Conservation (phyloP, 352 stramenopile genomes). For the Globisporangium cylindrosporum region DNA sequence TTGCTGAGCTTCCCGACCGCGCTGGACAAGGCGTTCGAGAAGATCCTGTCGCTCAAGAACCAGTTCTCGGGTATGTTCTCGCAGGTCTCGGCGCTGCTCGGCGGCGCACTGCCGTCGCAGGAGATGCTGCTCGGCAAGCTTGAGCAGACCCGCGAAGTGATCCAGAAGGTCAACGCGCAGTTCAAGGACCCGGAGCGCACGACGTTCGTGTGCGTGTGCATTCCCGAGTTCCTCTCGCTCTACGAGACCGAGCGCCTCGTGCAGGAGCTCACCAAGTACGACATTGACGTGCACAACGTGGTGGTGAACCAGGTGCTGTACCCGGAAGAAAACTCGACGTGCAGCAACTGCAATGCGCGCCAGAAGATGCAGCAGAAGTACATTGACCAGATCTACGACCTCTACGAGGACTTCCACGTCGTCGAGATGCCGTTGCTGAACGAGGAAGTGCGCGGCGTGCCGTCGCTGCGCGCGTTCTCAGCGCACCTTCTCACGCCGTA, state of each 20-base stretch:
- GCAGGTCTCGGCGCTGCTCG: constrained; percentile 76
- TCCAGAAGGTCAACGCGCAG: constrained; percentile 98
- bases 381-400: constrained; percentile 99
- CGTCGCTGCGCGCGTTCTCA: constrained; percentile 93
- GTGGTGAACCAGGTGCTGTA: constrained; percentile 99
- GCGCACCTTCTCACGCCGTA: constrained; percentile 94
- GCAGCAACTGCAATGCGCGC: constrained; percentile 94
- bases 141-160: constrained; percentile 94
- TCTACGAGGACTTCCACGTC: constrained; percentile 99
- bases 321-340: constrained; percentile 68
- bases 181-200: constrained; percentile 99
- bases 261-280: constrained; percentile 98
- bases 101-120: constrained; percentile 80
- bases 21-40: constrained; percentile 98
- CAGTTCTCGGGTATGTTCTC: constrained; percentile 88
- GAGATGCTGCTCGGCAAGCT: constrained; percentile 96
- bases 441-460: constrained; percentile 97
- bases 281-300: constrained; percentile 99
- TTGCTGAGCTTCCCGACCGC: constrained; percentile 97
- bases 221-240: constrained; percentile 99
- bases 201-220: constrained; percentile 99
- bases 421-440: constrained; percentile 98
- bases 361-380: constrained; percentile 99
- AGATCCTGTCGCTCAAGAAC: constrained; percentile 97
- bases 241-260: constrained; percentile 99